Conservation (phyloP, 83 land plant species). For the Thuja plicata region DNA sequence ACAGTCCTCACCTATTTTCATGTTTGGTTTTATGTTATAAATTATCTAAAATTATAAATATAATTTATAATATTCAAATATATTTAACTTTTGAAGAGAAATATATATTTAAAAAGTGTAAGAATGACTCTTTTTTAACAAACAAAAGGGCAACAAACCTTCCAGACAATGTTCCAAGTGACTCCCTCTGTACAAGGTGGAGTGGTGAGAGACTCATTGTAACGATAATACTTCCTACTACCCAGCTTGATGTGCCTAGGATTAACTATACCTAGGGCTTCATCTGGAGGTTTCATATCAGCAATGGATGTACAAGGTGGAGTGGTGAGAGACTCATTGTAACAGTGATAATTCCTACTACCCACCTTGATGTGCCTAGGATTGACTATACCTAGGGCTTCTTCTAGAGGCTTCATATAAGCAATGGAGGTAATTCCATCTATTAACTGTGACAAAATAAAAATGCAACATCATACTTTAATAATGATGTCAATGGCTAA, state of each 20-base stretch:
- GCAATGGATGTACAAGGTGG: too few relatives aligned
- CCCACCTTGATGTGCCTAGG: constrained; percentile 34
- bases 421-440: constrained; percentile 13
- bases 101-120: too few relatives aligned
- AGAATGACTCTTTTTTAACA: too few relatives aligned
- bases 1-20: constrained; percentile 40
- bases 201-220: too few relatives aligned
- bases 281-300: too few relatives aligned
- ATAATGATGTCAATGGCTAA: not conserved
- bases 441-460: constrained; percentile 15
- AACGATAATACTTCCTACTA: too few relatives aligned
- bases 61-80: too few relatives aligned
- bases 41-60: too few relatives aligned
- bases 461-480: not conserved
- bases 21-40: too few relatives aligned
- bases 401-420: constrained; percentile 9
- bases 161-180: constrained; percentile 32
- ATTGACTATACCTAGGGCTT: constrained; percentile 28
- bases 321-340: constrained; percentile 46
- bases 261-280: too few relatives aligned
- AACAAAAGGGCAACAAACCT: constrained; percentile 7
- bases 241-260: too few relatives aligned
- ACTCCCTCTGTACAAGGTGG: constrained; percentile 57
- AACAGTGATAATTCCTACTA: constrained; percentile 36
- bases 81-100: too few relatives aligned